Base-by-base conservation (phyloP, 2,329 filamentous ascomycete species). In the Epichloe gansuensis region DNA sequence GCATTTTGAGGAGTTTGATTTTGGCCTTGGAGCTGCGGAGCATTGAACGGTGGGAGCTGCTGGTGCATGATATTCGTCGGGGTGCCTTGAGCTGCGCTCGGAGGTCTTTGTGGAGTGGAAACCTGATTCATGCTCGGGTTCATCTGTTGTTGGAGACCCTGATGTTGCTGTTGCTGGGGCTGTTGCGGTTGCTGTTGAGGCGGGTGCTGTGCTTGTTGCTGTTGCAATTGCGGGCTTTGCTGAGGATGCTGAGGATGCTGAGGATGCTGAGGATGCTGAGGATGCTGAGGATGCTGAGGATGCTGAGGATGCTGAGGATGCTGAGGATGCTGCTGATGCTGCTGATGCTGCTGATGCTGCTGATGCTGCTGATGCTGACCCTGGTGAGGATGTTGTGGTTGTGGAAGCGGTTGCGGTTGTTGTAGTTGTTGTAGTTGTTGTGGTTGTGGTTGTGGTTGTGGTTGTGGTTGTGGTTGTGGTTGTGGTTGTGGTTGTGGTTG, bases 21-120 rank as follows among this genome's bases (percentile, higher is more conserved):
- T 62, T 69, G 72, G 51, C 66, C 57, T 15, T 62, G 61, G n/a
- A 64, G 60, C 21, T 69, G 68, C 11, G 66, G 65, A 9, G 67
- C 64, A 34, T 63, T 59, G 56, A 68, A 68, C 38, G 66, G 66
- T 12, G 55, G 47, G 58, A 64, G 51, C 54, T 51, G 51, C 36
- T 50, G 53, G n/a, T 52, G 48, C 44, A 54, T 54, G n/a, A 34
- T 13, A 42, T 54, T 51, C 17, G 53, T 57, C 54, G 66, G 54
- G 6, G 60, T 59, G 36, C 56, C 58, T 51, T 62, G 61, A 5
- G 54, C 58, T 11, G 54, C 56, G 36, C 59, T 61, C 9, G 57
- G 50, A 38, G 58, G 56, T 47, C 61, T 58, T 54, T 60, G 60
- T 25, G 58, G 58, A 5, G 59, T 59, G 11, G 55, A 55, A 12